Conservation (phyloP, 148 eudicot genomes). For the Vaccinium macrocarpon region DNA sequence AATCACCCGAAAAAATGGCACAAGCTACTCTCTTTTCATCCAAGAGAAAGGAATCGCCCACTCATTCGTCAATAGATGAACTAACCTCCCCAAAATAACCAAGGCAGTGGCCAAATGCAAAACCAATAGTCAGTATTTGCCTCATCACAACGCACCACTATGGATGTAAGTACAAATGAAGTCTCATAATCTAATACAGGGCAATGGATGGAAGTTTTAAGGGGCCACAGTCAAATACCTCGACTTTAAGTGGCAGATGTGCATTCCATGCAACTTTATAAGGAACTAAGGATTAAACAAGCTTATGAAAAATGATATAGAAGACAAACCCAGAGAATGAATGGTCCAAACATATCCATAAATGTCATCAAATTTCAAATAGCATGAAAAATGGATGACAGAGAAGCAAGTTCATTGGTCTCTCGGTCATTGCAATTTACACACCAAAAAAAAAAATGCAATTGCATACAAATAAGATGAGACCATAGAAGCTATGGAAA, state of each 20-base stretch:
- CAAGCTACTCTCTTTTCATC: neutral
- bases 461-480: neutral
- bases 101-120: neutral
- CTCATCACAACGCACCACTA: neutral
- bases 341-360: neutral
- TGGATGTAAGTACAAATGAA: neutral
- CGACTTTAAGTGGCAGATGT: neutral
- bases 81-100: neutral
- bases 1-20: neutral
- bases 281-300: neutral
- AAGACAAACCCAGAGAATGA: neutral
- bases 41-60: neutral
- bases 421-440: neutral
- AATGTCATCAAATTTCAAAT: neutral
- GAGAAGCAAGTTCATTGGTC: neutral
- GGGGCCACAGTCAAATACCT: neutral
- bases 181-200: neutral
- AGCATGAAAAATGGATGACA: neutral
- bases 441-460: neutral
- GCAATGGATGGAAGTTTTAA: neutral
- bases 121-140: neutral
- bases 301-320: neutral
- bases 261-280: neutral
- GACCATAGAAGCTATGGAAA: neutral
- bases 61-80: neutral